These are phyloP conservation scores for Paraphaeosphaeria sporulosa DNA, from an alignment of 2,329 filamentous ascomycete genomes.

Conservation along the genomic window DNA sequence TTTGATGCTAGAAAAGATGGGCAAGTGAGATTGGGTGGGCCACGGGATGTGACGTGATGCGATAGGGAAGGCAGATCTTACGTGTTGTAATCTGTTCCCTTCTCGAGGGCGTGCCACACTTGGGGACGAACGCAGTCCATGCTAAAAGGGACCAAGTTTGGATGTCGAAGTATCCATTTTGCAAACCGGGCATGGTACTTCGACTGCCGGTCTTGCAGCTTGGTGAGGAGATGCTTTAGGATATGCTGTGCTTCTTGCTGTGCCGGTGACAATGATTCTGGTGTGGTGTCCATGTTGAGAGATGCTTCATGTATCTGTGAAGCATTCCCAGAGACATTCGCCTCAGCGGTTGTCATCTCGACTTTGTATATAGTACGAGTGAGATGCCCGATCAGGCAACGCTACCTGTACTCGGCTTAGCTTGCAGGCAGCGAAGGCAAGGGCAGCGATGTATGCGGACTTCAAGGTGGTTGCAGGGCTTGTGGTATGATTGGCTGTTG, in stretches of 20 bases:
- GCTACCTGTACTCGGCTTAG: slow-evolving; percentile 13
- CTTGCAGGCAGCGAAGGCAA: slow-evolving; percentile 16
- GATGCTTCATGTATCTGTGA: background rate
- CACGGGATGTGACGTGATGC: background rate
- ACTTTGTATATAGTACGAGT: background rate
- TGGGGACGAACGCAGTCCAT: slow-evolving; percentile 30
- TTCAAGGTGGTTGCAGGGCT: background rate
- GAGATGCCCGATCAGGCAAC: slow-evolving; percentile 11
- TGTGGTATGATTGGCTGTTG: background rate
- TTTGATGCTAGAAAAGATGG: slow-evolving; percentile 26
- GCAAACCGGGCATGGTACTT: slow-evolving; percentile 29
- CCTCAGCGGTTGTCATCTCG: background rate
- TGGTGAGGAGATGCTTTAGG: slow-evolving; percentile 29
- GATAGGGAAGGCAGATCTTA: background rate
- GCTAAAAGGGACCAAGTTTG: slow-evolving; percentile 28
- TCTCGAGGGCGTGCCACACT: slow-evolving; percentile 30
- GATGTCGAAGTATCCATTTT: slow-evolving; percentile 29
- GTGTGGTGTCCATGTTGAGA: slow-evolving; percentile 20
- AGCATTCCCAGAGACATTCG: background rate
- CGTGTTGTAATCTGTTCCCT: slow-evolving; percentile 31
- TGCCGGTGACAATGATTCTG: slow-evolving; percentile 14
- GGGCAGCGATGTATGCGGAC: background rate
- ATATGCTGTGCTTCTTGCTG: slow-evolving; percentile 36
- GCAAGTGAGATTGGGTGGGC: background rate
- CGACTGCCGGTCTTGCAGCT: slow-evolving; percentile 24